Conservation (phyloP, 208 protist species). For the Wallacemonas collosoma region DNA sequence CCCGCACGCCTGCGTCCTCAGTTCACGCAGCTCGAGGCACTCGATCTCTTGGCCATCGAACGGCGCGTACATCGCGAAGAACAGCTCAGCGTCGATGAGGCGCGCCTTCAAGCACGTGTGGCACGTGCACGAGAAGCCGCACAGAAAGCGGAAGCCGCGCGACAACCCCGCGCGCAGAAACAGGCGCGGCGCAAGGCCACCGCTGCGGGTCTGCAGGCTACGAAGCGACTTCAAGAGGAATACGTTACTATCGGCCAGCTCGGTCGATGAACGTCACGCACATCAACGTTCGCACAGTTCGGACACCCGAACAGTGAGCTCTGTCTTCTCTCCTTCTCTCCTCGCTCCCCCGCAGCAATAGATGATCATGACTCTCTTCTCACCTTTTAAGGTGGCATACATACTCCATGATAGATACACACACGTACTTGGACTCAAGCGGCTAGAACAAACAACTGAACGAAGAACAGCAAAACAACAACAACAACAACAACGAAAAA, state of each 20-base stretch:
- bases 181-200: conserved; percentile 24
- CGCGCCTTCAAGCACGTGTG: conserved; percentile 31
- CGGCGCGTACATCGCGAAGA: conserved; percentile 31
- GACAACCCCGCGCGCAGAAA: conserved; percentile 17
- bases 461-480: conserved; percentile 1
- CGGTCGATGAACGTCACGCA: conserved; percentile 1
- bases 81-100: conserved; percentile 14
- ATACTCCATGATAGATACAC: conserved; percentile 9
- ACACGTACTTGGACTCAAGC: neutral
- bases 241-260: conserved; percentile 17
- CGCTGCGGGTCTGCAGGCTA: conserved; percentile 26
- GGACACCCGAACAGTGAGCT: too few relatives aligned
- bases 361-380: too few relatives aligned
- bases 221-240: conserved; percentile 25
- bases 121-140: conserved; percentile 4
- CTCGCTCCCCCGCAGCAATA: too few relatives aligned
- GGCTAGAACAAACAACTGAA: neutral
- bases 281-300: neutral
- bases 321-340: too few relatives aligned
- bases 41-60: conserved; percentile 44
- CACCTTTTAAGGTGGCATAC: too few relatives aligned
- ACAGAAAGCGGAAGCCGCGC: conserved; percentile 1
- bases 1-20: conserved; percentile 47
- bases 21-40: conserved; percentile 34
- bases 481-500: too few relatives aligned